A percentile compares a stretch with the other conserved stretches of the same genome.
Conservation (phyloP, 345 rosid genomes). For the Barbarea vulgaris region DNA sequence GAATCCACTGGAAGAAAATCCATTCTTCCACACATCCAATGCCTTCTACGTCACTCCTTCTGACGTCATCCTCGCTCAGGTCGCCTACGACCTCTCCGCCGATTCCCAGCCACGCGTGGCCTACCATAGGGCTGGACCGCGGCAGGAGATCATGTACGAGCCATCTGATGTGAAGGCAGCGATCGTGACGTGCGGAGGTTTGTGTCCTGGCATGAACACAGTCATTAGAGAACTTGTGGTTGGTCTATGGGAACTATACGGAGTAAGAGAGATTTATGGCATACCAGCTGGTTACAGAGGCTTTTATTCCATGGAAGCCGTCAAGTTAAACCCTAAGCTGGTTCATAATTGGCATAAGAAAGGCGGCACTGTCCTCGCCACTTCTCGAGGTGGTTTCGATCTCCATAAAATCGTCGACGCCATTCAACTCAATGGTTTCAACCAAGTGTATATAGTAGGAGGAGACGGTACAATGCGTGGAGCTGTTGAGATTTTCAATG, state of each 20-base stretch:
- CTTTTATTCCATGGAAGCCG: constrained; percentile 61
- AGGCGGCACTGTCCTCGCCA: constrained; percentile 85
- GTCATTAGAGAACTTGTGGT: constrained; percentile 86
- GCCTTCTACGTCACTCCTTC: constrained; percentile 68
- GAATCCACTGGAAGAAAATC: constrained; percentile 65
- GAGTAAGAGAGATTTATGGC: constrained; percentile 71
- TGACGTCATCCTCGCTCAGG: constrained; percentile 69
- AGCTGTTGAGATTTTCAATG: constrained; percentile 68
- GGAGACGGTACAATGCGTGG: constrained; percentile 95
- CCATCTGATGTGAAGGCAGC: constrained; percentile 53
- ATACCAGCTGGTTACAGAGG: constrained; percentile 86
- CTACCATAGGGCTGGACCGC: constrained; percentile 79
- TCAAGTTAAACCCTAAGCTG: constrained; percentile 61
- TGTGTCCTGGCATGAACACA: constrained; percentile 91
- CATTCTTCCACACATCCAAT: constrained; percentile 57
- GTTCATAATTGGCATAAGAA: constrained; percentile 71
- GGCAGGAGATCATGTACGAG: constrained; percentile 54
- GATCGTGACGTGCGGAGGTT: constrained; percentile 86
- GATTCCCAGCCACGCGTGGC: constrained; percentile 42
- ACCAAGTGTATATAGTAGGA: constrained; percentile 84
- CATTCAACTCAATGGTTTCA: constrained; percentile 54
- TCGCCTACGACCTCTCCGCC: constrained; percentile 52
- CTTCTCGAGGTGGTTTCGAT: constrained; percentile 85
- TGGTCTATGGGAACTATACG: constrained; percentile 86
- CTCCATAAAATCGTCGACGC: constrained; percentile 70